Percentiles rank a stretch among this genome's conserved stretches.
Conservation (phyloP, 768 basidiomycete genomes). For the Rhizopogon sp. region DNA sequence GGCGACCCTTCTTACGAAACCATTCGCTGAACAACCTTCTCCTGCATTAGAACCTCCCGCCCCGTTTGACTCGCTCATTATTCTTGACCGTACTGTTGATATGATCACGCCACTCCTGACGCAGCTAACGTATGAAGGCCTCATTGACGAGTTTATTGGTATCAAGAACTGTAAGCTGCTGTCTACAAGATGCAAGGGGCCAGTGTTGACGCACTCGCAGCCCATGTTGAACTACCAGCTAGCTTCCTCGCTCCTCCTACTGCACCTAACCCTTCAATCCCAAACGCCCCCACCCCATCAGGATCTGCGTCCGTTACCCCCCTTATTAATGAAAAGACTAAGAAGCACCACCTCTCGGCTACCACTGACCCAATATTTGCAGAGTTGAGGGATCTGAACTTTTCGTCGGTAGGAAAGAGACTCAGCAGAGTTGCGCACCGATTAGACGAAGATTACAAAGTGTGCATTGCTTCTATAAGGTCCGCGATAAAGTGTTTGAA, state of each 20-base stretch:
- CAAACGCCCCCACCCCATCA: slow-evolving; percentile 37
- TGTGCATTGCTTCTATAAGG: slow-evolving; percentile 19
- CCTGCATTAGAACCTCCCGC: slow-evolving; percentile 42
- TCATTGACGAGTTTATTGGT: slow-evolving; percentile 88
- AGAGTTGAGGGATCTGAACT: slow-evolving; percentile 88
- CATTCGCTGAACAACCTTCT: slow-evolving; percentile 39
- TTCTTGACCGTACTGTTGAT: slow-evolving; percentile 87
- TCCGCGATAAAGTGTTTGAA: slow-evolving; percentile 3
- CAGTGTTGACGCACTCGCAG: slow-evolving; percentile 28
- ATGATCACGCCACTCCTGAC: slow-evolving; percentile 95
- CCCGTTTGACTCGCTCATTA: slow-evolving; percentile 79
- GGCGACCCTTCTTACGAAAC: slow-evolving; percentile 62
- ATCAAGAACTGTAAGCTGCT: slow-evolving; percentile 75
- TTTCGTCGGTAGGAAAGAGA: slow-evolving; percentile 79
- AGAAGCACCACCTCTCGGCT: slow-evolving; percentile 83
- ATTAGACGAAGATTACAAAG: slow-evolving; percentile 92
- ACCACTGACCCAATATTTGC: slow-evolving; percentile 73
- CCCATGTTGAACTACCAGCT: slow-evolving; percentile 75
- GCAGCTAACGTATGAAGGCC: slow-evolving; percentile 94
- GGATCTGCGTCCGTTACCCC: slow-evolving; percentile 40
- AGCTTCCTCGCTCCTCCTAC: slow-evolving; percentile 60
- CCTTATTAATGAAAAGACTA: slow-evolving; percentile 74
- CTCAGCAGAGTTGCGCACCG: slow-evolving; percentile 79
- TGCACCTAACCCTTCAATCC: slow-evolving; percentile 32
- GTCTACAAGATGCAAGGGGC: not conserved